Base-by-base conservation (phyloP, 2,329 filamentous ascomycete species). In the Dryadomyces quercivorus region DNA sequence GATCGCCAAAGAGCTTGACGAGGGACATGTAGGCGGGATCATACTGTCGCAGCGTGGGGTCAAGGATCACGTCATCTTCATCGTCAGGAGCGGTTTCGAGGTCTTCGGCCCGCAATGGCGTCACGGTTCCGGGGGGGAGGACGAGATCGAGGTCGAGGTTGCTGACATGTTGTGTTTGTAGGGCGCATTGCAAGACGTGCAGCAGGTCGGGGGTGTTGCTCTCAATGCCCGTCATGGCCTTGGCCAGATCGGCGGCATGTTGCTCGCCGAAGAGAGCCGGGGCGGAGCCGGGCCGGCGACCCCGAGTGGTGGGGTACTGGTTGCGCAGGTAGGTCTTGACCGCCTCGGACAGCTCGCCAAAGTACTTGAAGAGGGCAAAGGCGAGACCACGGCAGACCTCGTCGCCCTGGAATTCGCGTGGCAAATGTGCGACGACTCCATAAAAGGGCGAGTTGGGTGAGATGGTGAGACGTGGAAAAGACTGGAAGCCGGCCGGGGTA, bases 311-410 rank as follows among this genome's bases (percentile, higher is more conserved):
- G 42, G 77, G 76, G 60, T 80, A 81, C 42, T 73, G 69, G 61
- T 75, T 76, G 61, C 76, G 81, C 67, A 95, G 77, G 57, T 82
- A 77, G 62, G 75, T 76, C 73, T 89, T 95, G 65, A 90, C 84
- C 42, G 78, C 74, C 54, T 86, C 80, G 21, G 91, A 83, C 52
- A 98, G 76, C 70, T 97, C 92, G 58, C 81, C 79, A 66, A 96
- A 97, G 75, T 96, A 98, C 68, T 95, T 96, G 74, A 85, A 86
- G 61, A 98, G 76, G 55, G 88, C 90, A 69, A 97, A 95, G 50
- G 92, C 93, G 55, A 98, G 77, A 18, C 86, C 93, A 48, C 93
- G 84, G 70, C 86, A 94, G 60, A 95, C 77, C 69, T 97, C 92
- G 67, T 97, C 92, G 63, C 92, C 92, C 73, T 97, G 93, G 69